Conservation (phyloP, 2,329 filamentous ascomycete species). For the Fusarium sp. region DNA sequence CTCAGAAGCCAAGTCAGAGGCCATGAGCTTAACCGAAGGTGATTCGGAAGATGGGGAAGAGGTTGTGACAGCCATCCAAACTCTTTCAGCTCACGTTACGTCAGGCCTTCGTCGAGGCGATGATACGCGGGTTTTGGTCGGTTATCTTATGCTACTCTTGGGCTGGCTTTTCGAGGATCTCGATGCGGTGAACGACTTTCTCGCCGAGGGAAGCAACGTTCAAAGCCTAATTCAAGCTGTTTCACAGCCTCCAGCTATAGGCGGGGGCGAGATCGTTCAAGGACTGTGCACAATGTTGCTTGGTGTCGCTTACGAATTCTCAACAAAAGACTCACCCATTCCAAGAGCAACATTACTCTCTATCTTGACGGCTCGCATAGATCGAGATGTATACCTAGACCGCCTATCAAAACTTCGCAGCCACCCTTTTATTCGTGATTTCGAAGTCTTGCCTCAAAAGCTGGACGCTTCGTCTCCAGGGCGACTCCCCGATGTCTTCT, state of each 20-base stretch:
- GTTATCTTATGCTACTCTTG: constrained; percentile 88
- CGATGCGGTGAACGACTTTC: constrained; percentile 90
- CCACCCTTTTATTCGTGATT: constrained; percentile 85
- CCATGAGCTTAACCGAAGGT: constrained; percentile 88
- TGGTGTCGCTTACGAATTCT: constrained; percentile 95
- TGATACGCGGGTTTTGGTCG: constrained; percentile 83
- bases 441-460: constrained; percentile 84
- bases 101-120: constrained; percentile 79
- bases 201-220: constrained; percentile 92
- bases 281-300: constrained; percentile 87
- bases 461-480: constrained; percentile 60
- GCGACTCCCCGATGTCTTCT: constrained; percentile 81
- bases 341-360: constrained; percentile 83
- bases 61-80: constrained; percentile 93
- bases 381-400: constrained; percentile 88
- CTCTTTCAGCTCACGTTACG: constrained; percentile 86
- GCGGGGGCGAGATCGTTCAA: constrained; percentile 76
- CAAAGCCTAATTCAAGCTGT: constrained; percentile 84
- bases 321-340: constrained; percentile 95
- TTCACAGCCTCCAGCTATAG: constrained; percentile 66
- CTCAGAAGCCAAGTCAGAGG: constrained; percentile 78
- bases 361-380: constrained; percentile 79
- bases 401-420: constrained; percentile 81
- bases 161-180: constrained; percentile 94
- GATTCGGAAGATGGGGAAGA: constrained; percentile 92